These are phyloP conservation scores for Halophytophthora batemanensis DNA, from an alignment of 352 stramenopile species.

Conservation along the genomic window DNA sequence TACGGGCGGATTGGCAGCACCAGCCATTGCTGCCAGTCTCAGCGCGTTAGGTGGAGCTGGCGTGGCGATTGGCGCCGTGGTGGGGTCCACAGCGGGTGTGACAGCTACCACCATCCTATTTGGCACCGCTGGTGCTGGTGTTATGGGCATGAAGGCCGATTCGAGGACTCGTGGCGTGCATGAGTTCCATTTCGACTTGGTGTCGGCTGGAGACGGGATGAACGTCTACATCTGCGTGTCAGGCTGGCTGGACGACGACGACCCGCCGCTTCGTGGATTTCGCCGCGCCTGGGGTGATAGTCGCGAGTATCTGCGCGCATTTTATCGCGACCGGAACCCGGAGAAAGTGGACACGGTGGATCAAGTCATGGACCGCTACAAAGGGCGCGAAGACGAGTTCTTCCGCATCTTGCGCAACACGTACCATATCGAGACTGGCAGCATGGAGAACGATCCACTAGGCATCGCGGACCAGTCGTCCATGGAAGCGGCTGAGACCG, in stretches of 20 bases:
- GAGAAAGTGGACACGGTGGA: slow-evolving; percentile 83
- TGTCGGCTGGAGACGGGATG: slow-evolving; percentile 79
- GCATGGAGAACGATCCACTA: slow-evolving; percentile 42
- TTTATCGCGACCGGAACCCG: slow-evolving; percentile 63
- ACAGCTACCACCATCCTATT: slow-evolving; percentile 79
- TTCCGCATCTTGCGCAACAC: slow-evolving; percentile 66
- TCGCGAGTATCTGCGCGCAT: slow-evolving; percentile 71
- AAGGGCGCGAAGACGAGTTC: slow-evolving; percentile 81
- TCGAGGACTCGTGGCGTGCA: slow-evolving; percentile 68
- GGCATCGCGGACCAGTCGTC: slow-evolving; percentile 30
- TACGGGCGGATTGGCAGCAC: slow-evolving; percentile 62
- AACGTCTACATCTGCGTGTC: slow-evolving; percentile 88
- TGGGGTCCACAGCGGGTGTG: slow-evolving; percentile 51
- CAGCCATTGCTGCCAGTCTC: slow-evolving; percentile 59
- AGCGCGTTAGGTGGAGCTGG: slow-evolving; percentile 61
- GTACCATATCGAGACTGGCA: slow-evolving; percentile 44
- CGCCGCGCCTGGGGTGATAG: slow-evolving; percentile 76
- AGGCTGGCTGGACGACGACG: slow-evolving; percentile 80
- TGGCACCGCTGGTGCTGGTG: slow-evolving; percentile 70
- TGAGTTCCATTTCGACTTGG: slow-evolving; percentile 79
- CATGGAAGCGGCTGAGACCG: slow-evolving; percentile 24
- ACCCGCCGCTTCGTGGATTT: slow-evolving; percentile 52
- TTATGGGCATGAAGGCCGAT: slow-evolving; percentile 81
- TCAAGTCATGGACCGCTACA: slow-evolving; percentile 77
- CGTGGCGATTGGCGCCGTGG: slow-evolving; percentile 49